A percentile compares a stretch with the other conserved stretches of the same genome.
These are phyloP conservation scores for Verticillium nubilum DNA, from an alignment of 2,329 filamentous ascomycete species.

Conservation along the genomic window DNA sequence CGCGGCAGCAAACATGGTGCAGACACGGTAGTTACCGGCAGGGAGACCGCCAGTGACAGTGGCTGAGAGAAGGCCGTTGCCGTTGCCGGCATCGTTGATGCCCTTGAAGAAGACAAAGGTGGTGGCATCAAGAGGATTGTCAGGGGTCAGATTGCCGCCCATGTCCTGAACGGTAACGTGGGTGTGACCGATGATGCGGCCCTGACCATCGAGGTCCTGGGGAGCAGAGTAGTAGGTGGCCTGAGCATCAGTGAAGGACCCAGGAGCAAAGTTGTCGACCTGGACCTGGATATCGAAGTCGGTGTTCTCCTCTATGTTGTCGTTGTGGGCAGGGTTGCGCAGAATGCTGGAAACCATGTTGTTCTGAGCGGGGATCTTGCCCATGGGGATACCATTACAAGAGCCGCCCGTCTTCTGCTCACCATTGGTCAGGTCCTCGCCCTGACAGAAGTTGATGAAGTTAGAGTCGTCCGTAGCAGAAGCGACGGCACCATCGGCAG, in stretches of 20 bases:
- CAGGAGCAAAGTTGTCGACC: conserved; percentile 46
- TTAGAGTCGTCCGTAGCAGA: conserved; percentile 52
- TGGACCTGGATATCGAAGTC: conserved; percentile 50
- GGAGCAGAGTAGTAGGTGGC: conserved; percentile 57
- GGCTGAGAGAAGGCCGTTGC: conserved; percentile 46
- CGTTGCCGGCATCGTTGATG: conserved; percentile 57
- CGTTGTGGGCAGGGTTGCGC: conserved; percentile 44
- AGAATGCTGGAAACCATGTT: conserved; percentile 56
- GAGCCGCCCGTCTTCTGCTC: conserved; percentile 52
- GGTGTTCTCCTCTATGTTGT: conserved; percentile 38
- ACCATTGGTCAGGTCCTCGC: conserved; percentile 50
- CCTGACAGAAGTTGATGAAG: conserved; percentile 56
- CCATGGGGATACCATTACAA: conserved; percentile 61
- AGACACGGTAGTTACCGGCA: conserved; percentile 58
- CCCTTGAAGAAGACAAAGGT: conserved; percentile 62
- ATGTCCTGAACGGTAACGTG: conserved; percentile 55
- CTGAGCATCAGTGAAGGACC: conserved; percentile 56
- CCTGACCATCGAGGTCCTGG: conserved; percentile 42
- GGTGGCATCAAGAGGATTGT: conserved; percentile 43
- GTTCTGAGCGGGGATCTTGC: conserved; percentile 48
- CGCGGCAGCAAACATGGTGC: conserved; percentile 56
- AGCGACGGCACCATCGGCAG: conserved; percentile 40
- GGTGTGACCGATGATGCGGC: conserved; percentile 52
- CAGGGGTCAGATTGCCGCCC: conserved; percentile 44
- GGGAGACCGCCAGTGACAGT: conserved; percentile 53